Conservation (phyloP, 805 yeast species). For the Metschnikowia amazonensis region DNA sequence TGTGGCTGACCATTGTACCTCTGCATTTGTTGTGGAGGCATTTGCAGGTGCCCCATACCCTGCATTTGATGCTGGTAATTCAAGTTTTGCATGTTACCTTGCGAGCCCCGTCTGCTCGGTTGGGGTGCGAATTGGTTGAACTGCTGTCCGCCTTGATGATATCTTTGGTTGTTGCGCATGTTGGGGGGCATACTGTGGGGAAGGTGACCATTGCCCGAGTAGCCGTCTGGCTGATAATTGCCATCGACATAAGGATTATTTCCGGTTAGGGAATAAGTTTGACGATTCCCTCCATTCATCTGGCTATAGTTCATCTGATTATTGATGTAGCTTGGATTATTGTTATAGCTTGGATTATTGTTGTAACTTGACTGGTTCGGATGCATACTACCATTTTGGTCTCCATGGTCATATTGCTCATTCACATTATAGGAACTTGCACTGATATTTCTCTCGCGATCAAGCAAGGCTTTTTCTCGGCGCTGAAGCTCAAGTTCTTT, state of each 20-base stretch:
- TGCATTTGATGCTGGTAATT: constrained; percentile 7
- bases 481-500: constrained; percentile 26
- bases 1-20: constrained; percentile 13
- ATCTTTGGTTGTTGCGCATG: constrained; percentile 22
- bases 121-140: constrained; percentile 2
- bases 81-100: constrained; percentile 11
- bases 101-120: constrained; percentile 2
- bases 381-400: background rate
- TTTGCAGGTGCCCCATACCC: constrained; percentile 3
- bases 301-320: background rate
- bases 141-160: constrained; percentile 19
- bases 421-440: background rate
- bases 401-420: background rate
- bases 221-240: constrained; percentile 31
- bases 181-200: constrained; percentile 24
- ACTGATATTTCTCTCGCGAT: constrained; percentile 14
- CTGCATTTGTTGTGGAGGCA: constrained; percentile 5
- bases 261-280: constrained; percentile 13
- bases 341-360: background rate
- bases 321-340: background rate
- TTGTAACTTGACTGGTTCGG: background rate
- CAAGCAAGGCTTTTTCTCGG: constrained; percentile 26
- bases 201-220: constrained; percentile 29
- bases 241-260: constrained; percentile 17
- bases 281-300: constrained; percentile 3